Base-by-base conservation (phyloP, 768 basidiomycete species). In the Crepidotus variabilis region DNA sequence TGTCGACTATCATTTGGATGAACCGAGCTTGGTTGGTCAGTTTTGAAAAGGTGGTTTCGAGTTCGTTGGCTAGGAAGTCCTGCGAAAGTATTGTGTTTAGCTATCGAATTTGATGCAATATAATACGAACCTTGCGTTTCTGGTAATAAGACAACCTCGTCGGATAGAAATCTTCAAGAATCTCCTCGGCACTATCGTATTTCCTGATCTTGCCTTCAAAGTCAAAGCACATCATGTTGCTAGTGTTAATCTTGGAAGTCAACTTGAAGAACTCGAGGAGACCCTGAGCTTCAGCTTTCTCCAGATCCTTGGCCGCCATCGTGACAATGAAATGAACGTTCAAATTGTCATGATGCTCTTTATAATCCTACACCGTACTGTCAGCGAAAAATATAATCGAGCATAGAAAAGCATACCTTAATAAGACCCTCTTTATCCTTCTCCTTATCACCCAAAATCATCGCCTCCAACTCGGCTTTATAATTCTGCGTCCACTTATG, bases 221-320 rank as follows among this genome's bases (percentile, higher is more conserved):
- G 71, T 99, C 96, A 71, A 99, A 99, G 72, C 93, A 94, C 16
- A 98, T 97, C 97, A 99, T 98, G 75, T 99, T 99, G 68, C 84
- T 82, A 14, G 93, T 97, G 70, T 80, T 89, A 69, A 99, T 73
- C 69, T 94, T 91, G 48, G 80, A 72, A 13, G 85, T 85, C 59
- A 98, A 75, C 72, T 94, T 96, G 86, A 99, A 98, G 69, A 84
- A 91, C 70, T 97, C 95, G 32, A 86, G 64, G 32, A 99, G 74
- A 2, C 96, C 96, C 67, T 97, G 92, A 58, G 83, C 80, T 67
- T 96, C 93, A 2, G 94, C 94, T 69, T 90, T 90, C 61, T 90
- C 81, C 60, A 97, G 81, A 57, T 88, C 87, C 60, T 88, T 88
- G 47, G 87, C 83, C 2, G 75, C 74, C 87, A 98, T 89, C 22